These are phyloP conservation scores for Salix dunnii DNA, from an alignment of 345 rosid genomes.

Conservation along the genomic window DNA sequence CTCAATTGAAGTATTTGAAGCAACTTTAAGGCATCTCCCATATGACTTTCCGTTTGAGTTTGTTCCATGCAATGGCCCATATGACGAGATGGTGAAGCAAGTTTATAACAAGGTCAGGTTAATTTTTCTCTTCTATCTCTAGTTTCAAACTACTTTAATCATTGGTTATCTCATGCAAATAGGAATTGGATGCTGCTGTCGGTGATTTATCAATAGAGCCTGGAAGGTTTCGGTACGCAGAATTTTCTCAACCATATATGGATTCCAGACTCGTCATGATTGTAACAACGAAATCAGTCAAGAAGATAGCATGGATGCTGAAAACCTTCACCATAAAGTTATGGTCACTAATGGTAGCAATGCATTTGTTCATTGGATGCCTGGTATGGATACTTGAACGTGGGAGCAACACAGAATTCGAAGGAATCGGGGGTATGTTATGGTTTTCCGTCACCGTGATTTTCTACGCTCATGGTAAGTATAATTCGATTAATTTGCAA, in stretches of 20 bases:
- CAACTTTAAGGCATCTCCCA: slow-evolving; percentile 21
- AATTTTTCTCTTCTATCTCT: too few relatives aligned
- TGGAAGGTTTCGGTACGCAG: slow-evolving; percentile 19
- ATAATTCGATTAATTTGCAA: background rate
- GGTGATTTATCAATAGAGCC: slow-evolving; percentile 29
- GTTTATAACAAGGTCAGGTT: slow-evolving; percentile 21
- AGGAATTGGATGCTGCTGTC: slow-evolving; percentile 34
- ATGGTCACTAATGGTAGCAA: slow-evolving; percentile 25
- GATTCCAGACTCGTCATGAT: slow-evolving; percentile 34
- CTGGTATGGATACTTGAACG: slow-evolving; percentile 14
- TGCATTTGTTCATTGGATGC: slow-evolving; percentile 25
- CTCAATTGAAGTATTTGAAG: slow-evolving; percentile 30
- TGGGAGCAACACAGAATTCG: background rate
- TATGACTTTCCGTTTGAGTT: slow-evolving; percentile 15
- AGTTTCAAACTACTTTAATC: too few relatives aligned
- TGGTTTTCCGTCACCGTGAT: background rate
- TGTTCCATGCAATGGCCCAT: slow-evolving; percentile 28
- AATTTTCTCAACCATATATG: slow-evolving; percentile 32
- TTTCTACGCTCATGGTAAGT: background rate
- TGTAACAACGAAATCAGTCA: slow-evolving; percentile 18
- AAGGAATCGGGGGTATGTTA: background rate
- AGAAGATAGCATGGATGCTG: slow-evolving; percentile 25
- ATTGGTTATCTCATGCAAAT: background rate
- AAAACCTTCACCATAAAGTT: slow-evolving; percentile 21
- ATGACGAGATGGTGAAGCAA: slow-evolving; percentile 33